A percentile compares a stretch with the other conserved stretches of the same genome.
phyloP scores from a whole-genome alignment of 2,329 filamentous ascomycete genomes.

The Microthyrium microscopicum region DNA sequence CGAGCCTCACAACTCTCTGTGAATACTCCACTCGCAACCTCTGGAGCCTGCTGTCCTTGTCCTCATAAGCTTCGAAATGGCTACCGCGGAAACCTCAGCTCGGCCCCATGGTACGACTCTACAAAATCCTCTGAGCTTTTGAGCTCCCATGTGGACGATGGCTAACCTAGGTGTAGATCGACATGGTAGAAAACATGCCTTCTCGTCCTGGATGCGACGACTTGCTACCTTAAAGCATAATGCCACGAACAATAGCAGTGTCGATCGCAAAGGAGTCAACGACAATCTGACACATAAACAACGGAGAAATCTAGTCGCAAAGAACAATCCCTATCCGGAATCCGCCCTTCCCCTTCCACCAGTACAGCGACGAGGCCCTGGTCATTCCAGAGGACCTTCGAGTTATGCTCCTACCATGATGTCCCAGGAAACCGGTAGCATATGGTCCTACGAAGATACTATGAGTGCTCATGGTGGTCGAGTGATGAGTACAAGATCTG shows the following conservation, averaged over 20 bases:
- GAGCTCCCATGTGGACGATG: slow-evolving; percentile 7
- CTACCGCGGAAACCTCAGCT: slow-evolving; percentile 26
- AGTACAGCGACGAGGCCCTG: slow-evolving; percentile 30
- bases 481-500: slow-evolving; percentile 51
- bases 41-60: too few relatives aligned
- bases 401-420: slow-evolving; percentile 31
- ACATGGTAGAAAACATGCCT: slow-evolving; percentile 63
- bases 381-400: slow-evolving; percentile 27
- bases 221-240: slow-evolving; percentile 71
- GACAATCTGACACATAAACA: slow-evolving; percentile 11
- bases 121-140: slow-evolving; percentile 3
- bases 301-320: slow-evolving; percentile 43
- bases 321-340: slow-evolving; percentile 85
- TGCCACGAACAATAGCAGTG: slow-evolving; percentile 40
- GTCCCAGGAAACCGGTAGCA: slow-evolving; percentile 23
- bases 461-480: slow-evolving; percentile 41
- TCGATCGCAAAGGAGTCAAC: slow-evolving; percentile 23
- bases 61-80: too few relatives aligned
- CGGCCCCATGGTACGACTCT: slow-evolving; percentile 26
- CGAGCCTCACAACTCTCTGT: too few relatives aligned
- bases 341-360: slow-evolving; percentile 47
- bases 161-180: slow-evolving; percentile 38
- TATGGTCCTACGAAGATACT: slow-evolving; percentile 44
- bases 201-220: slow-evolving; percentile 87
- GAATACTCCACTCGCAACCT: too few relatives aligned